These are phyloP conservation scores for Sugiyamaella americana DNA, from an alignment of 805 yeast genomes.

Conservation along the genomic window DNA sequence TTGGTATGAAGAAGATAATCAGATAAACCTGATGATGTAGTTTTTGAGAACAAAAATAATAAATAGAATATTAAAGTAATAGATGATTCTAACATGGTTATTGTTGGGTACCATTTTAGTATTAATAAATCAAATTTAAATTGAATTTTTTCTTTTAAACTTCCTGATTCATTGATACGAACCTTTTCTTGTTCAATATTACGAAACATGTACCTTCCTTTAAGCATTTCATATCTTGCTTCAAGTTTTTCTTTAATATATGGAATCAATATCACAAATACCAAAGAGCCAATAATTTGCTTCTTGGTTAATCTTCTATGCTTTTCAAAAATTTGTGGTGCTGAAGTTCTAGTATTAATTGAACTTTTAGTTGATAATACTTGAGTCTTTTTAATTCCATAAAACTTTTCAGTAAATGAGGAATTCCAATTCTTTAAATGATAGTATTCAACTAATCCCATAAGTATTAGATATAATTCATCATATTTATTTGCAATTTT, in stretches of 20 bases:
- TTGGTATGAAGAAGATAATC: slow-evolving; percentile 58
- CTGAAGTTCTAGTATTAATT: slow-evolving; percentile 23
- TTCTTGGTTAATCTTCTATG: slow-evolving; percentile 45
- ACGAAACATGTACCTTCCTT: slow-evolving; percentile 52
- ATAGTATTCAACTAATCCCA: slow-evolving; percentile 64
- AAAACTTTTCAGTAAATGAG: slow-evolving; percentile 85
- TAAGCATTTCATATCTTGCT: slow-evolving; percentile 52
- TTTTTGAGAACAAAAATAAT: slow-evolving; percentile 58
- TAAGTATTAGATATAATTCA: slow-evolving; percentile 56
- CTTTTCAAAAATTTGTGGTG: slow-evolving; percentile 40
- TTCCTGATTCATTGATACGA: slow-evolving; percentile 15
- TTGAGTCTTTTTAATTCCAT: slow-evolving; percentile 68
- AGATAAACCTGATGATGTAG: slow-evolving; percentile 56
- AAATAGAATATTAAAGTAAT: slow-evolving; percentile 54
- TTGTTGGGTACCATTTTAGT: slow-evolving; percentile 55
- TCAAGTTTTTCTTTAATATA: slow-evolving; percentile 67
- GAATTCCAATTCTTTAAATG: slow-evolving; percentile 72
- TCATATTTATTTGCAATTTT: slow-evolving; percentile 64
- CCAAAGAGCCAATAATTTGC: slow-evolving; percentile 52
- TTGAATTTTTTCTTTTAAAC: slow-evolving; percentile 20
- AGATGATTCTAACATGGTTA: slow-evolving; percentile 43
- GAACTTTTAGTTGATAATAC: slow-evolving; percentile 25
- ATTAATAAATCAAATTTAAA: slow-evolving; percentile 35
- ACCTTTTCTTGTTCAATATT: slow-evolving; percentile 33
- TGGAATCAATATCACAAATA: slow-evolving; percentile 53